phyloP scores from a whole-genome alignment of 1,284 basidiomycete species.

The Singerocomus inundabilis region DNA sequence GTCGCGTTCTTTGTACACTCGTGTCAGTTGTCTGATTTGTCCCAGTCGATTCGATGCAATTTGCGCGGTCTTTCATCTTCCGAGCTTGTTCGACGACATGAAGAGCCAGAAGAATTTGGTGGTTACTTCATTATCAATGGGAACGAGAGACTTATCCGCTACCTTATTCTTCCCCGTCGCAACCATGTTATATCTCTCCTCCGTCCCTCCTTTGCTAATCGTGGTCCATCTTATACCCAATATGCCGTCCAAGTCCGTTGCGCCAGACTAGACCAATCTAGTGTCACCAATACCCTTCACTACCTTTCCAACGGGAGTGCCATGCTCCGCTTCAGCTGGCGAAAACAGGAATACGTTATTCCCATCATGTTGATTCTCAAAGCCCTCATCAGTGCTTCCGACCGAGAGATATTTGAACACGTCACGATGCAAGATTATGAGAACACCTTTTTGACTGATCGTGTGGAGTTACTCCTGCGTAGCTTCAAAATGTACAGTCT shows the following conservation, averaged over 20 bases:
- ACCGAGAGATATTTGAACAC: constrained; percentile 98
- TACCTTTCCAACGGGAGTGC: constrained; percentile 96
- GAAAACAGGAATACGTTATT: constrained; percentile 99
- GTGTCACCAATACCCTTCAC: constrained; percentile 93
- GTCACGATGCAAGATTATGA: constrained; percentile 96
- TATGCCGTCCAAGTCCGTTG: constrained; percentile 96
- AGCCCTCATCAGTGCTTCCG: constrained; percentile 90
- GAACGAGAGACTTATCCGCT: constrained; percentile 98
- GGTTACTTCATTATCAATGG: constrained; percentile 99
- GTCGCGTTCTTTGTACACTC: constrained; percentile 2
- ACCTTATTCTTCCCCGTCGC: constrained; percentile 87
- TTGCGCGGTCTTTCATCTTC: constrained; percentile 81
- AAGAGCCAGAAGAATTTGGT: constrained; percentile 98
- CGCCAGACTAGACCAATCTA: constrained; percentile 88
- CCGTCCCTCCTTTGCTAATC: constrained; percentile 85
- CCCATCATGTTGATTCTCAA: constrained; percentile 98
- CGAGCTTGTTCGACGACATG: constrained; percentile 86
- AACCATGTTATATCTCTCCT: constrained; percentile 89
- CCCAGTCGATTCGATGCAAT: constrained; percentile 93
- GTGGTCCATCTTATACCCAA: constrained; percentile 93
- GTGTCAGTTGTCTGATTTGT: neutral
- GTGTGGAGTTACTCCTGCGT: constrained; percentile 95
- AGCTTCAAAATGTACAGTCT: constrained; percentile 94
- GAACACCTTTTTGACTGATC: constrained; percentile 97
- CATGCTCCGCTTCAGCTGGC: constrained; percentile 94